Base-by-base conservation (phyloP, 2,329 filamentous ascomycete species). In the Pseudocercospora fijiensis region DNA sequence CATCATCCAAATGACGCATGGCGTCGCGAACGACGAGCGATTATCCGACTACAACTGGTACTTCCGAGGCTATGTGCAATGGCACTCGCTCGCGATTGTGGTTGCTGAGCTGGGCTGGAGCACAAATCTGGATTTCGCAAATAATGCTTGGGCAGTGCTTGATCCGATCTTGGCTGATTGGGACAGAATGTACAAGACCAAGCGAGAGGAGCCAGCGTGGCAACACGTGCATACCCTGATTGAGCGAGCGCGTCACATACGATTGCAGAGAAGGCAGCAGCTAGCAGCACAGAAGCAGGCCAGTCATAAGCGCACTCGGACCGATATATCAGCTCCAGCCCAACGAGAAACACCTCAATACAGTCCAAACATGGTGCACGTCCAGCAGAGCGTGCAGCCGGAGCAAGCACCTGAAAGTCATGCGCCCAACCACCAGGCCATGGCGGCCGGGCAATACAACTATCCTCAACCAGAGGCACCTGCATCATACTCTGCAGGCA, bases 71-170 rank as follows among this genome's bases (percentile, higher is more conserved):
- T 71, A 69, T 27, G 65, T 72, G 10, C 72, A 73, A 28, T 74
- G 72, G 72, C 71, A 74, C 58, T 66, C 69, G 6, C 62, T 74
- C 2, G 71, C 70, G 1, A 70, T 73, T 8, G 67, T 74, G 1
- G 65, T 74, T 53, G 69, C 72, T 9, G 72, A 71, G 43, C 64
- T 74, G 2, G 65, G 70, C 24, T 68, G 63, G 58, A 73, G 62
- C 55, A 67, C 41, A 4, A 70, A 73, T 47, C 49, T 58, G 24
- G 52, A 65, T 8, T 73, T 74, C 47, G 58, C 60, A 4, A 56
- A 63, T 9, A 69, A 62, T 56, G 71, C 72, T 3, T 74, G 72
- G 72, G 66, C 63, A 24, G 72, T 71, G 13, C 67, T 74, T 10
- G 70, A 73, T 58, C 68, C 65, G 4, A 61, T 73, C 6, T 55